Evolutionary conservation across 371 early-diverging fungal genomes (phyloP), one percentile per base, ranked within the genome.

Genomic region (Syncephalis fuscata): DNA sequence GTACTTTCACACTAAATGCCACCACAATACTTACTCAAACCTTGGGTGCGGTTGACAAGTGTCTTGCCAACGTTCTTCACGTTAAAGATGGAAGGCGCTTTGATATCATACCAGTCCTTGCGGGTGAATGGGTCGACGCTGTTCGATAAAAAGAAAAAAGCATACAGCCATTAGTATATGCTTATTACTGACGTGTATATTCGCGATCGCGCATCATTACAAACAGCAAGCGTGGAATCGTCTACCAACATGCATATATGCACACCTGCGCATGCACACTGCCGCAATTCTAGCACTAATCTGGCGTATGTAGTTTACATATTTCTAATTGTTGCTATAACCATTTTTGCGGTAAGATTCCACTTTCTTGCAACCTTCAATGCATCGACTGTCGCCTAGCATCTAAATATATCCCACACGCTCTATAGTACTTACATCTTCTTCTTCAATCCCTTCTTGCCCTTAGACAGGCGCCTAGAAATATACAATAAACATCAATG

Each of bases 101-200:
- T 90, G 81, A 98, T 79, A 67, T 95, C 95, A 68, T 94, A 98
- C 98, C 98, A 96, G 70, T 98, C 98, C 82, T 98, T 98, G 64
- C 97, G 89, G 78, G 63, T 70, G 64, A 70, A 70, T 51, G 67
- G 73, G 57, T 70, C 70, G 57, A 69, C 67, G 48, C 68, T 68
- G 23, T 39, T 22, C 10, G 26, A 16, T 1, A 10, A 46, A 16
- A 46, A 4, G 11, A 4, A n/a, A 32, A 32, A 7, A 44, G 10
- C 21, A 25, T 44, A 17, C 19, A 23, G 3, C 4, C 15, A 25
- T 44, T 14, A 19, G 25, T 23, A 44, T 19, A 11, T n/a, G n/a
- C n/a, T n/a, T n/a, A n/a, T n/a, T n/a, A n/a, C n/a, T n/a, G n/a
- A n/a, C n/a, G n/a, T n/a, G n/a, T n/a, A n/a, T n/a, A n/a, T n/a